These are phyloP conservation scores for Naganishia randhawae DNA, from an alignment of 768 basidiomycete species.

Conservation along the genomic window DNA sequence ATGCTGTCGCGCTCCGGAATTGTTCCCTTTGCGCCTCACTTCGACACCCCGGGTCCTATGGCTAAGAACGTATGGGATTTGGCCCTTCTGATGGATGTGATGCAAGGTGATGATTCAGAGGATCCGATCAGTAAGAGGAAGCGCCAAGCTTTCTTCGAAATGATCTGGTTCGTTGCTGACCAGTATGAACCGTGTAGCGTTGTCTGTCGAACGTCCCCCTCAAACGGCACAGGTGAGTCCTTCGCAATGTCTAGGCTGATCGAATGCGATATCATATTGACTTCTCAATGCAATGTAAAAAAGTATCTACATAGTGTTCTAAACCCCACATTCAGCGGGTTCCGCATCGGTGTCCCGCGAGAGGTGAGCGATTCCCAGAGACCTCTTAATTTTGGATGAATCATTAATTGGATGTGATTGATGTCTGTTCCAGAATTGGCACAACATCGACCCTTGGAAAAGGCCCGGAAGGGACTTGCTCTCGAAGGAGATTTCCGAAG, in stretches of 20 bases:
- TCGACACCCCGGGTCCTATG: conserved; percentile 29
- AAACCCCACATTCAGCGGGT: neutral
- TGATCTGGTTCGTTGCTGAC: neutral
- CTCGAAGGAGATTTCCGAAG: conserved; percentile 24
- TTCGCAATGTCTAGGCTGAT: neutral
- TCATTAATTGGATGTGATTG: neutral
- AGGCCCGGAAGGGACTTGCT: conserved; percentile 19
- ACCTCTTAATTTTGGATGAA: neutral
- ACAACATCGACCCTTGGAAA: conserved; percentile 33
- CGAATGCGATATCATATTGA: neutral
- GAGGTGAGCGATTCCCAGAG: neutral
- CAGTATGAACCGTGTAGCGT: neutral
- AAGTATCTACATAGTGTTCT: conserved; percentile 23
- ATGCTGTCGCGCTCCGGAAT: conserved; percentile 27
- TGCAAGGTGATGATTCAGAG: conserved; percentile 11
- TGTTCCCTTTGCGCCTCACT: conserved; percentile 26
- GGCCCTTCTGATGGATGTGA: conserved; percentile 27
- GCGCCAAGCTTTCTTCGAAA: neutral
- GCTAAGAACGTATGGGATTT: conserved; percentile 27
- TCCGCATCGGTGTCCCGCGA: conserved; percentile 16
- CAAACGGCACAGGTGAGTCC: neutral
- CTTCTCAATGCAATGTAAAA: neutral
- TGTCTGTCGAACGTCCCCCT: neutral
- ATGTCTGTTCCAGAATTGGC: conserved; percentile 29
- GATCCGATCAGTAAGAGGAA: conserved; percentile 13